A percentile compares a stretch with the other conserved stretches of the same genome.
phyloP scores from a whole-genome alignment of 2,329 filamentous ascomycete species.

The Exophiala oligosperma region DNA sequence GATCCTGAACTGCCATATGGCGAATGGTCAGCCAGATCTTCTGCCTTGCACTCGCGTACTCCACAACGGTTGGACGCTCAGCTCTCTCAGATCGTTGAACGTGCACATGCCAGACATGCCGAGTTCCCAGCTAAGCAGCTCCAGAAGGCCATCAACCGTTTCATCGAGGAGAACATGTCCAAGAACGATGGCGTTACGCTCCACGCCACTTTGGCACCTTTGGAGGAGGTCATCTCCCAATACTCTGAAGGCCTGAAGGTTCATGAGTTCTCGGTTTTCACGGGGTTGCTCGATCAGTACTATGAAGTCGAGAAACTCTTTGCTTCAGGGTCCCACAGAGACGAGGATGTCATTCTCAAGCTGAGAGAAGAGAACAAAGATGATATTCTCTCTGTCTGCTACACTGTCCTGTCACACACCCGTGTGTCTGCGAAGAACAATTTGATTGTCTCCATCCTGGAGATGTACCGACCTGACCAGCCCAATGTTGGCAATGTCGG shows the following conservation, averaged over 20 bases:
- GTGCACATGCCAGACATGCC: conserved; percentile 70
- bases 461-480: conserved; percentile 93
- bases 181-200: conserved; percentile 72
- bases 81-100: conserved; percentile 83
- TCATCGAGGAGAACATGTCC: conserved; percentile 81
- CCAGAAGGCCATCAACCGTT: conserved; percentile 79
- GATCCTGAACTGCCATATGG: conserved; percentile 90
- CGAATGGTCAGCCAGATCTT: conserved; percentile 94
- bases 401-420: conserved; percentile 90
- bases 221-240: conserved; percentile 73
- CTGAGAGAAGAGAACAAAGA: conserved; percentile 97
- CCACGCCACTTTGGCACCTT: conserved; percentile 69
- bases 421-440: conserved; percentile 92
- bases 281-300: conserved; percentile 76
- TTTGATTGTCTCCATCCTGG: conserved; percentile 83
- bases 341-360: conserved; percentile 90
- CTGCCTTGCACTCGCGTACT: conserved; percentile 95
- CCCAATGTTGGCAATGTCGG: conserved; percentile 83
- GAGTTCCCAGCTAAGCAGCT: conserved; percentile 94
- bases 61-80: conserved; percentile 85
- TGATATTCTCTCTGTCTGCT: conserved; percentile 78
- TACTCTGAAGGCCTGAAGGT: conserved; percentile 88
- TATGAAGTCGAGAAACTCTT: conserved; percentile 83
- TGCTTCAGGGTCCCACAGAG: conserved; percentile 77
- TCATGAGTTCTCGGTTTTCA: conserved; percentile 83